A percentile compares a stretch with the other conserved stretches of the same genome.
Evolutionary conservation across 805 yeast genomes (phyloP).

Genomic region (Yarrowia sp.): DNA sequence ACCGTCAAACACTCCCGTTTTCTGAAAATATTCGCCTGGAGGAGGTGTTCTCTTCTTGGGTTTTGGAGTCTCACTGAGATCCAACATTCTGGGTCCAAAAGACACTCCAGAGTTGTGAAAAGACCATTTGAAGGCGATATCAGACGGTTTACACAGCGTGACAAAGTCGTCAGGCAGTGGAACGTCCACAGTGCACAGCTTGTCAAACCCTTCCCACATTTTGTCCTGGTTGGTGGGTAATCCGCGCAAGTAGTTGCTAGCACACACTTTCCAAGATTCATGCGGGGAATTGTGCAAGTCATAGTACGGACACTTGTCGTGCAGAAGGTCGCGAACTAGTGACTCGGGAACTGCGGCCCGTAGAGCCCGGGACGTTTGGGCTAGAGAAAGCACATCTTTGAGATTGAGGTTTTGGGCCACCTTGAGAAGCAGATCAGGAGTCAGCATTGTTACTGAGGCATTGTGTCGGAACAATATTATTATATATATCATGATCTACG

Average conservation of each 20-base stretch:
- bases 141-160: not conserved
- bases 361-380: not conserved
- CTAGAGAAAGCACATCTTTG: not conserved
- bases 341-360: not conserved
- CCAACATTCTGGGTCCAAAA: not conserved
- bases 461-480: no score
- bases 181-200: not conserved
- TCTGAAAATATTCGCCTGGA: not conserved
- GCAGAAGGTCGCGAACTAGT: not conserved
- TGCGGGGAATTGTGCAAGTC: not conserved
- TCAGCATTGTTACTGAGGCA: not conserved
- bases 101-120: not conserved
- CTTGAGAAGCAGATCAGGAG: not conserved
- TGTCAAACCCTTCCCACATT: not conserved
- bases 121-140: conserved; percentile 1
- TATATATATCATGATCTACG: not conserved
- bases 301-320: not conserved
- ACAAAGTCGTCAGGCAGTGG: not conserved
- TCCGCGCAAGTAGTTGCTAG: not conserved
- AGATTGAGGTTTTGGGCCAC: not conserved
- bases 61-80: not conserved
- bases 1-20: not conserved
- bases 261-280: not conserved
- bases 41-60: not conserved
- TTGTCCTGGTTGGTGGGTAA: not conserved